A percentile compares a stretch with the other conserved stretches of the same genome.
Evolutionary conservation across 2,329 filamentous ascomycete genomes (phyloP).

Genomic region (Aspergillus fumigatiaffinis): DNA sequence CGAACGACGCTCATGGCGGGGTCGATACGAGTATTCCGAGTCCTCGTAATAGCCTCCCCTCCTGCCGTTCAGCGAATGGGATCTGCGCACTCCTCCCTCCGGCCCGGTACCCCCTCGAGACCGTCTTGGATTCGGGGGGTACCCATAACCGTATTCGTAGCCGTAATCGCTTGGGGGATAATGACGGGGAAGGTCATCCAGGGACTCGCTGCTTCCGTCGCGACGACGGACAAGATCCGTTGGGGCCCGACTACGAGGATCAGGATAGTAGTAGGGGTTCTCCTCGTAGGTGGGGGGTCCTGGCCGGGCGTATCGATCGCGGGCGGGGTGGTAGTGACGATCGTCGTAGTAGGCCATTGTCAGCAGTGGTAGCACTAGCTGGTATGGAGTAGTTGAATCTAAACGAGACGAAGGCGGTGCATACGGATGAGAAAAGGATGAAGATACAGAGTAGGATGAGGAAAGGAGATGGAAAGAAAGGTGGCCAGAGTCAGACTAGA

Average conservation of each 20-base stretch:
- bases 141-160: slow-evolving; percentile 40
- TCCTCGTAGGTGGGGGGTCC: slow-evolving; percentile 18
- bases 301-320: slow-evolving; percentile 30
- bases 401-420: background rate
- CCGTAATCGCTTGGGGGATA: slow-evolving; percentile 64
- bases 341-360: slow-evolving; percentile 38
- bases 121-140: slow-evolving; percentile 18
- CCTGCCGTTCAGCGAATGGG: slow-evolving; percentile 33
- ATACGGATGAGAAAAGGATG: slow-evolving; percentile 2
- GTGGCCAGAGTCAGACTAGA: slow-evolving; percentile 1
- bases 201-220: slow-evolving; percentile 67
- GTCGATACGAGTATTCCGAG: slow-evolving; percentile 21
- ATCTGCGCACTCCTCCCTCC: slow-evolving; percentile 32
- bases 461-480: slow-evolving; percentile 6
- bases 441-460: background rate
- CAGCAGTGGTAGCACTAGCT: background rate
- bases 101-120: slow-evolving; percentile 28
- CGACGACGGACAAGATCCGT: slow-evolving; percentile 19
- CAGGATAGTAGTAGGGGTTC: slow-evolving; percentile 27
- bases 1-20: slow-evolving; percentile 42
- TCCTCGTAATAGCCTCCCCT: slow-evolving; percentile 34
- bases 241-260: slow-evolving; percentile 12
- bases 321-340: slow-evolving; percentile 24
- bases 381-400: background rate
- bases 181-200: slow-evolving; percentile 81